Evolutionary conservation across 352 stramenopile species (phyloP).

Genomic region (Phytophthora pistaciae): DNA sequence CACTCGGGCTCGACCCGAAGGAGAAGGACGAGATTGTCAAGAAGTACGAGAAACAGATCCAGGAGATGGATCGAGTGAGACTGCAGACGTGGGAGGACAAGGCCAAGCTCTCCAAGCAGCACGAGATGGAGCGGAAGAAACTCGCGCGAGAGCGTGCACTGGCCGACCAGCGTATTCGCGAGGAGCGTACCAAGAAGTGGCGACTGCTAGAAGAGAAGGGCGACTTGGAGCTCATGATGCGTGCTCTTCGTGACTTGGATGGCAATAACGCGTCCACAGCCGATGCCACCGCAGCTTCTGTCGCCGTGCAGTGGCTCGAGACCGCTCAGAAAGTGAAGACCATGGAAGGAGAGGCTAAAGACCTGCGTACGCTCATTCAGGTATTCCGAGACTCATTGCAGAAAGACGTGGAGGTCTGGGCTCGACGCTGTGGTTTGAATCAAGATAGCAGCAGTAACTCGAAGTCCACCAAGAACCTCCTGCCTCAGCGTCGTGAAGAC

Average conservation of each 20-base stretch:
- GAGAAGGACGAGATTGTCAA: constrained; percentile 91
- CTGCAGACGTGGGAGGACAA: constrained; percentile 92
- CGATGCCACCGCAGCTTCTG: constrained; percentile 39
- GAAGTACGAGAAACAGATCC: constrained; percentile 90
- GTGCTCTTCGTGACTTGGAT: constrained; percentile 73
- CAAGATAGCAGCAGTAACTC: constrained; percentile 21
- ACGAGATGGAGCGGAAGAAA: constrained; percentile 87
- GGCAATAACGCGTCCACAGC: constrained; percentile 30
- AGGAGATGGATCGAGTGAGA: constrained; percentile 89
- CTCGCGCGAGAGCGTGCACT: constrained; percentile 82
- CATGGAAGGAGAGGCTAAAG: constrained; percentile 79
- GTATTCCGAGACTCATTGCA: constrained; percentile 85
- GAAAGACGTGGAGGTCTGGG: constrained; percentile 84
- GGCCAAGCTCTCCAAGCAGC: constrained; percentile 84
- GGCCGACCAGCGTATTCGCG: constrained; percentile 80
- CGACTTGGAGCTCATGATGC: constrained; percentile 84
- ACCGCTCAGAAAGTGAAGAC: constrained; percentile 65
- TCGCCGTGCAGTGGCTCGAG: constrained; percentile 56
- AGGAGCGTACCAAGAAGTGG: constrained; percentile 88
- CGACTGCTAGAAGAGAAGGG: constrained; percentile 87
- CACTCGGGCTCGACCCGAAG: constrained; percentile 77
- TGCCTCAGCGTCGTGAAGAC: constrained; percentile 55
- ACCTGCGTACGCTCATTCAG: constrained; percentile 82
- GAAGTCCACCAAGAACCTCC: constrained; percentile 38
- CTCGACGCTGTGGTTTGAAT: constrained; percentile 45